Evolutionary conservation across 495 filamentous ascomycete genomes (phyloP).

Genomic region (Penicillium longicatenatum): DNA sequence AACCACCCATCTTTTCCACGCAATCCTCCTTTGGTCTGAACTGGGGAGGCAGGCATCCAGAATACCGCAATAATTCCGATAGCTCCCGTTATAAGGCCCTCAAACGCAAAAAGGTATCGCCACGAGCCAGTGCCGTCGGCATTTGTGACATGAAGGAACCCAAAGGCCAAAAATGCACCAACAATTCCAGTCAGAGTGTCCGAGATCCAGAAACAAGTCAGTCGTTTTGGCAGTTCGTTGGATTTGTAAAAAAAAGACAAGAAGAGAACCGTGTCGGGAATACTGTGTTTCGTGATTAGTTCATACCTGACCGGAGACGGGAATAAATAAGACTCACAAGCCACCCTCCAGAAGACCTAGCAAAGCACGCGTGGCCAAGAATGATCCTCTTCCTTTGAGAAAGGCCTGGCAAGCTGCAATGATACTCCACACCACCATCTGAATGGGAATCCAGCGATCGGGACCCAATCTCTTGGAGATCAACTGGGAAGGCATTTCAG

Average conservation of each 20-base stretch:
- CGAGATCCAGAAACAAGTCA: conserved; percentile 63
- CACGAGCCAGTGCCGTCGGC: conserved; percentile 45
- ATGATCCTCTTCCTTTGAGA: conserved; percentile 53
- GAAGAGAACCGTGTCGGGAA: conserved; percentile 51
- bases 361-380: conserved; percentile 61
- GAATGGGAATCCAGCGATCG: conserved; percentile 33
- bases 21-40: conserved; percentile 63
- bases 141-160: conserved; percentile 45
- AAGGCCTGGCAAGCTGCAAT: conserved; percentile 30
- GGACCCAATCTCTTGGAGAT: conserved; percentile 16
- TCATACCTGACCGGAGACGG: neutral
- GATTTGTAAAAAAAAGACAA: conserved; percentile 73
- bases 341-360: conserved; percentile 64
- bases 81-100: conserved; percentile 49
- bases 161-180: conserved; percentile 51
- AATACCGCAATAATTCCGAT: conserved; percentile 62
- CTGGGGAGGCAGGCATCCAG: conserved; percentile 65
- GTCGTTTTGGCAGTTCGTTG: conserved; percentile 61
- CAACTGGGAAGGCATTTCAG: conserved; percentile 36
- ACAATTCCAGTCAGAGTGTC: conserved; percentile 56
- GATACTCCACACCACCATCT: conserved; percentile 35
- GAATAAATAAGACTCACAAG: conserved; percentile 32
- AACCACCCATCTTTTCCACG: conserved; percentile 75
- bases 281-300: conserved; percentile 4
- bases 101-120: conserved; percentile 11